These are phyloP conservation scores for Xylaria sp. DNA, from an alignment of 2,329 filamentous ascomycete species.

Conservation along the genomic window DNA sequence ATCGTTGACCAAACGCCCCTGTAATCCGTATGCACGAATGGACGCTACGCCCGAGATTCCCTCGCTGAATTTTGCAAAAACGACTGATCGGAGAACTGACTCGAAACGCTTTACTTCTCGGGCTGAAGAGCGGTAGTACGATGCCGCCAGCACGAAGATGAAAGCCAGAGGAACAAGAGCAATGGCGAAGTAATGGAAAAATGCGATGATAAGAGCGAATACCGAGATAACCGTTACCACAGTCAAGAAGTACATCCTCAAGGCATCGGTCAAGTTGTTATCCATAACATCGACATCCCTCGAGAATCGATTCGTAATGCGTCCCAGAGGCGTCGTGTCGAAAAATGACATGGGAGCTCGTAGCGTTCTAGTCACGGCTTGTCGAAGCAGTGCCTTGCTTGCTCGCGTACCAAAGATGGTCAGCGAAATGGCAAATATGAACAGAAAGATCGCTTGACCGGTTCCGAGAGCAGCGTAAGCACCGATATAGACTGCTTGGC, in stretches of 20 bases:
- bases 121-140: slow-evolving; percentile 90
- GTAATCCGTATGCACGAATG: slow-evolving; percentile 89
- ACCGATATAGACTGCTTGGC: slow-evolving; percentile 77
- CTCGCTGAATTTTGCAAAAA: slow-evolving; percentile 93
- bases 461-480: slow-evolving; percentile 77
- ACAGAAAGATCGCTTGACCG: slow-evolving; percentile 78
- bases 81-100: slow-evolving; percentile 83
- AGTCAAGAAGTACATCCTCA: slow-evolving; percentile 92
- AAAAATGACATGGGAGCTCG: slow-evolving; percentile 89
- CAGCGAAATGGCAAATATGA: slow-evolving; percentile 80
- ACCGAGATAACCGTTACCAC: slow-evolving; percentile 84
- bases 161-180: slow-evolving; percentile 73
- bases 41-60: slow-evolving; percentile 84
- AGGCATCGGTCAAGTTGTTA: slow-evolving; percentile 86
- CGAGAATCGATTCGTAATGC: slow-evolving; percentile 96
- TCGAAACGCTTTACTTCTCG: slow-evolving; percentile 96
- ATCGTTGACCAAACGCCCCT: slow-evolving; percentile 76
- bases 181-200: slow-evolving; percentile 86
- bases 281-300: slow-evolving; percentile 98
- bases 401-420: slow-evolving; percentile 83
- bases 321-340: slow-evolving; percentile 93
- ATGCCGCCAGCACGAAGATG: slow-evolving; percentile 82
- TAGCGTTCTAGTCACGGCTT: slow-evolving; percentile 81
- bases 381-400: slow-evolving; percentile 82
- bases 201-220: slow-evolving; percentile 92